A percentile compares a stretch with the other conserved stretches of the same genome.
These are phyloP conservation scores for Floccularia luteovirens DNA, from an alignment of 768 basidiomycete genomes.

Conservation along the genomic window DNA sequence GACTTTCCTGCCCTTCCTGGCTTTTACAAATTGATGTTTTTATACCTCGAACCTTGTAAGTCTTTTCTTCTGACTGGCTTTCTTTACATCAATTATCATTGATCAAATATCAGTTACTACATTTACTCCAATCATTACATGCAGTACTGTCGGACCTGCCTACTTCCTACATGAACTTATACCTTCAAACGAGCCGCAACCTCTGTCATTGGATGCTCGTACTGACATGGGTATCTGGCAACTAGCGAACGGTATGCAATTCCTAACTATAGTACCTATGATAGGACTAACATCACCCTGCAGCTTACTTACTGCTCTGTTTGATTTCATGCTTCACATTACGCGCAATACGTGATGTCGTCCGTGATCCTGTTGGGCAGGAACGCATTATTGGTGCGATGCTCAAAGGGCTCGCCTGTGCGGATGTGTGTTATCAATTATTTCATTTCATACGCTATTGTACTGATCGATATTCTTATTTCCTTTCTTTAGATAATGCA, in stretches of 20 bases:
- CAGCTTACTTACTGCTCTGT: constrained; percentile 26
- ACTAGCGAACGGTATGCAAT: constrained; percentile 50
- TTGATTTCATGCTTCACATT: constrained; percentile 64
- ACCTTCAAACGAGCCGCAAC: constrained; percentile 29
- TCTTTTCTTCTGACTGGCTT: constrained; percentile 1
- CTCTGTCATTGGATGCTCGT: constrained; percentile 33
- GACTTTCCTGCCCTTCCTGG: constrained; percentile 53
- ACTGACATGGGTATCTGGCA: constrained; percentile 62
- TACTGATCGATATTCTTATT: not conserved
- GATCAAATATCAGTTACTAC: constrained; percentile 22
- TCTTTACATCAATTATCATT: not conserved
- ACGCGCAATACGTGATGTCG: constrained; percentile 55
- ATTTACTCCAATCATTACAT: constrained; percentile 24
- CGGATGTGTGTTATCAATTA: constrained; percentile 40
- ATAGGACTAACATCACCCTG: constrained; percentile 4
- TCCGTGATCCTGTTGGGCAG: constrained; percentile 55
- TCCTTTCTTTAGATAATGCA: not conserved
- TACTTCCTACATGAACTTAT: constrained; percentile 68
- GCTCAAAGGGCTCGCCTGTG: constrained; percentile 60
- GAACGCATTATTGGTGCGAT: constrained; percentile 66
- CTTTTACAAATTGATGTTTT: constrained; percentile 53
- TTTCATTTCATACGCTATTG: not conserved
- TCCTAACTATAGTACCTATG: not conserved
- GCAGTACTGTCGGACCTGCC: constrained; percentile 47
- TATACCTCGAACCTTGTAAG: constrained; percentile 60